Percentiles rank a stretch among this genome's conserved stretches.
phyloP scores from a whole-genome alignment of 306 rosid species.

The Quercus bicolor region DNA sequence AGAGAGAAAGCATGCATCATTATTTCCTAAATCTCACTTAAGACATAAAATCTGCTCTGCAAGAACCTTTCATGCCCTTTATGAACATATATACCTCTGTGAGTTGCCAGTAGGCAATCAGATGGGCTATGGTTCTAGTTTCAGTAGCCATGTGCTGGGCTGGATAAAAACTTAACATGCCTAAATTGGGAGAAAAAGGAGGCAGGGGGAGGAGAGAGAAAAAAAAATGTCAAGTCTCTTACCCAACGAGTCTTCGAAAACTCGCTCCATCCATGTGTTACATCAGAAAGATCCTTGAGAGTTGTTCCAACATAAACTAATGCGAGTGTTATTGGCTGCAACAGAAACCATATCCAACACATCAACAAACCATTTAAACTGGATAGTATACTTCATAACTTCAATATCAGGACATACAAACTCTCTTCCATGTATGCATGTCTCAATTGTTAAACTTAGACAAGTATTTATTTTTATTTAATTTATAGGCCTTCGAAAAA shows the following conservation, averaged over 20 bases:
- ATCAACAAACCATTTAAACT: conserved; percentile 13
- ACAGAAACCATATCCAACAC: conserved; percentile 16
- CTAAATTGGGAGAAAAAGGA: background rate
- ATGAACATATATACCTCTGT: background rate
- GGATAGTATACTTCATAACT: background rate
- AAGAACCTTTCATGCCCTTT: conserved; percentile 1
- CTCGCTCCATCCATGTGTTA: conserved; percentile 90
- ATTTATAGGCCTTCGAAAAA: background rate
- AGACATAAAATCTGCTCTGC: conserved; percentile 14
- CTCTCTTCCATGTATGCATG: background rate
- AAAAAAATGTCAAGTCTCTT: conserved; percentile 26
- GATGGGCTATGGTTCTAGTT: background rate
- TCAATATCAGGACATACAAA: background rate
- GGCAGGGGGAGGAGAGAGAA: background rate
- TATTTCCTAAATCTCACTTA: background rate
- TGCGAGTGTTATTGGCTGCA: conserved; percentile 89
- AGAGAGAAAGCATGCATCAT: background rate
- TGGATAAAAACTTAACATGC: conserved; percentile 4
- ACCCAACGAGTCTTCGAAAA: conserved; percentile 90
- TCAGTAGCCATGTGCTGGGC: background rate
- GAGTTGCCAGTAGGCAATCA: background rate
- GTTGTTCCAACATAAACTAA: conserved; percentile 92
- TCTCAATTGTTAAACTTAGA: background rate
- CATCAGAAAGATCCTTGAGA: conserved; percentile 94
- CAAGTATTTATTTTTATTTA: background rate